Evolutionary conservation across 805 yeast species (phyloP), one percentile per base, ranked within the genome.

Genomic region (Kodamaea sagamina): DNA sequence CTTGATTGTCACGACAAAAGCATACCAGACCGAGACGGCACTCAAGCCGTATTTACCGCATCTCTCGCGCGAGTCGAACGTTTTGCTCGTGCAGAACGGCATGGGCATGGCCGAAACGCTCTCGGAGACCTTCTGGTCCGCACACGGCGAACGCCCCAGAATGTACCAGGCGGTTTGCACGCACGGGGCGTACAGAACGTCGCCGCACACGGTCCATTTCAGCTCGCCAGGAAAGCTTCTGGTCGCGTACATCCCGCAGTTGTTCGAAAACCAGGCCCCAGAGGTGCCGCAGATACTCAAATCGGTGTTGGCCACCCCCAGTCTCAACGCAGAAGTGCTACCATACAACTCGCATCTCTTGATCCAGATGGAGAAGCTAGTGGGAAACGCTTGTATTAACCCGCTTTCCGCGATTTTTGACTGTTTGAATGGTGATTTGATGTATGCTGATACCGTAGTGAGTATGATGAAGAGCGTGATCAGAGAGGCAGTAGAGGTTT

Each of bases 81-180:
- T 89, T 2, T 50, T 90, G 35, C 60, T 90, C 16, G 53, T 90
- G n/a, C 98, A 88, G 43, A 88, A 93, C 60, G 99, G 89, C 1
- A 73, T 89, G 71, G 98, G 98, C 7, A 71, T 79, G 32, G 58
- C 75, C 5, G 86, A 76, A 9, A 71, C 73, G 44, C 52, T 88
- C 8, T 58, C 68, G n/a, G 57, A 63, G 1, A 57, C 64, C 16
- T 61, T 79, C 6, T 86, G 92, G 89, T 79, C 79, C 3, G 54
- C 62, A 2, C 32, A 35, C 1, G 40, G 47, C 1, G 52, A 49
- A 0, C 59, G 79, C 41, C 96, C 97, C 0, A 70, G 67, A 11
- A 46, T 89, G 4, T 79, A 73, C 54, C 86, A 81, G 55, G 97
- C 90, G 42, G 81, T 90, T 17, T 84, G 85, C 34, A 78, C 86